Evolutionary conservation across 371 early-diverging fungal genomes (phyloP).

Genomic region (Haplosporangium sp.): DNA sequence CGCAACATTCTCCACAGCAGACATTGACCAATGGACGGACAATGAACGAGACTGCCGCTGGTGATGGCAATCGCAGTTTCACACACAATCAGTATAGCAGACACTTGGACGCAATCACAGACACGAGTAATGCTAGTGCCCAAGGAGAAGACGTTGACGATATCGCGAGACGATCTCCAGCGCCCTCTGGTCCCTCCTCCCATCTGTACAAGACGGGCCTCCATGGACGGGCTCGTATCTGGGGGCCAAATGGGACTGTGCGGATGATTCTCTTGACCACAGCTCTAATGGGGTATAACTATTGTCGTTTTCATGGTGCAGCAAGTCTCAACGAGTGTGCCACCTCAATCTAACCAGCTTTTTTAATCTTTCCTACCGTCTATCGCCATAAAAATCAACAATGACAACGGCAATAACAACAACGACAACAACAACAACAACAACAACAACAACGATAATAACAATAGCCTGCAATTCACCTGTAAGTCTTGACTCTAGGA

Average conservation of each 20-base stretch:
- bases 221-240: conserved; percentile 45
- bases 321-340: background rate
- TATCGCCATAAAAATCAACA: background rate
- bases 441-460: background rate
- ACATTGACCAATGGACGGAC: background rate
- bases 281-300: conserved; percentile 44
- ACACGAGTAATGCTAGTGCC: background rate
- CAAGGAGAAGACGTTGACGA: too few relatives aligned
- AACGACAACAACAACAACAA: conserved; percentile 1
- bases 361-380: background rate
- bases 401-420: background rate
- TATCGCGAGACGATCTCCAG: too few relatives aligned
- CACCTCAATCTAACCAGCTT: background rate
- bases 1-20: background rate
- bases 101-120: background rate
- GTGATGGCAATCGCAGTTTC: background rate
- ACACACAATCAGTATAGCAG: background rate
- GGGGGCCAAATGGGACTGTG: conserved; percentile 35
- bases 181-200: background rate
- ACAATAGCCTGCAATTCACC: conserved; percentile 46
- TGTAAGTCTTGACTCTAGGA: conserved; percentile 20
- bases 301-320: background rate
- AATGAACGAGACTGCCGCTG: background rate
- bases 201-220: conserved; percentile 21
- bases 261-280: conserved; percentile 46